Percentiles rank a stretch among this genome's conserved stretches.
Evolutionary conservation across 2,329 filamentous ascomycete genomes (phyloP).

Genomic region (Diplodia seriata): DNA sequence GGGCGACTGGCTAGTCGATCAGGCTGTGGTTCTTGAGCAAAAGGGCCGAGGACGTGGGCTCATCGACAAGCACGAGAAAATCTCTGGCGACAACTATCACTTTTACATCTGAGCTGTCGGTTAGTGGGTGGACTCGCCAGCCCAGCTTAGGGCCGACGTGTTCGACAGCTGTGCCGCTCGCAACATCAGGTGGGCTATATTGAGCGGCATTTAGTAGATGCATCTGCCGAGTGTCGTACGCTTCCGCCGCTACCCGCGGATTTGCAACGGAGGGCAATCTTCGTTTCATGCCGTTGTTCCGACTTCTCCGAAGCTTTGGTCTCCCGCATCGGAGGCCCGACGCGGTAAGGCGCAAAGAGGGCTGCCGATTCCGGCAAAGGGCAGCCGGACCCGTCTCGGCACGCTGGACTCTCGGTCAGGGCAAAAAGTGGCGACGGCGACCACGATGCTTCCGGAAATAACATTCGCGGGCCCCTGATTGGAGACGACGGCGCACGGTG

Average conservation of each 20-base stretch:
- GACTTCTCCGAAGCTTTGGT: background rate
- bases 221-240: constrained; percentile 6
- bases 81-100: background rate
- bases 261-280: constrained; percentile 2
- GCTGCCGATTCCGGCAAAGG: constrained; percentile 13
- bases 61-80: background rate
- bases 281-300: background rate
- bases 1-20: background rate
- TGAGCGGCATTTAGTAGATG: background rate
- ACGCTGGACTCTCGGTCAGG: background rate
- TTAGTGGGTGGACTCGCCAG: background rate
- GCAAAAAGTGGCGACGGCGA: background rate
- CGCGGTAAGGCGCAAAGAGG: background rate
- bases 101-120: background rate
- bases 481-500: background rate
- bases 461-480: background rate
- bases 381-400: background rate
- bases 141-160: background rate
- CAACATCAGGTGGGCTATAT: background rate
- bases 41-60: background rate
- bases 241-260: background rate
- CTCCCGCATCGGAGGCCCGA: background rate
- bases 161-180: background rate
- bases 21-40: background rate
- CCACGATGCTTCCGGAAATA: constrained; percentile 1